Evolutionary conservation across 768 basidiomycete genomes (phyloP), one percentile per base, ranked within the genome.

Genomic region (Xerocomellus amylosporus): DNA sequence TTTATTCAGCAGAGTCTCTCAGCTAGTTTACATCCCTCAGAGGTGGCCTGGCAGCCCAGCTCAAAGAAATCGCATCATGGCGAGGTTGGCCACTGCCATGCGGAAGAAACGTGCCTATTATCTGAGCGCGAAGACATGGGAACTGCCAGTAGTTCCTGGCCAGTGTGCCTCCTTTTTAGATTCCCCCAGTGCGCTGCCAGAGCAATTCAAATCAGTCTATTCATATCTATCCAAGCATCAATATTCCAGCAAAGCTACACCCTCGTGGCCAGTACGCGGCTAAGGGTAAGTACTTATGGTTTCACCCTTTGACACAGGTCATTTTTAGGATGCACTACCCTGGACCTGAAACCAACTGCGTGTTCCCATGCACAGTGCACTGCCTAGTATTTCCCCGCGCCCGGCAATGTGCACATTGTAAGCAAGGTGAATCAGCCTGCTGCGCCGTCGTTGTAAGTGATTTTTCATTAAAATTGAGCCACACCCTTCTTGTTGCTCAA

Each of bases 81-180:
- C 8, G 39, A 30, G 20, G 52, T 30, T 47, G 36, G 15, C 38
- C 5, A n/a, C n/a, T n/a, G 41, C 44, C 51, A 60, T 51, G 61
- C 48, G 51, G 61, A 30, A 28, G 19, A 34, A 60, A 51, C 61
- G 62, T 52, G 51, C 34, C 41, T 30, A 3, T 9, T 8, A 7
- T 28, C 5, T 28, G 9, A n/a, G 43, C 28, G 9, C 15, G 12
- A 26, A 9, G 41, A 33, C 20, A 43, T 46, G 56, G 44, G 57
- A 53, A 53, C 38, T 5, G 44, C 19, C 37, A 33, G 22, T 34
- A 34, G 26, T 55, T 46, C 20, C 15, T n/a, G n/a, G n/a, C n/a
- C n/a, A 14, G 40, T 34, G 7, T n/a, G n/a, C n/a, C 13, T 34
- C 31, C 9, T 31, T 30, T 6, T 22, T 20, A 17, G 20, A 10